A percentile compares a stretch with the other conserved stretches of the same genome.
Conservation (phyloP, 179 eudicot genomes). For the Heliamphora pulchella region DNA sequence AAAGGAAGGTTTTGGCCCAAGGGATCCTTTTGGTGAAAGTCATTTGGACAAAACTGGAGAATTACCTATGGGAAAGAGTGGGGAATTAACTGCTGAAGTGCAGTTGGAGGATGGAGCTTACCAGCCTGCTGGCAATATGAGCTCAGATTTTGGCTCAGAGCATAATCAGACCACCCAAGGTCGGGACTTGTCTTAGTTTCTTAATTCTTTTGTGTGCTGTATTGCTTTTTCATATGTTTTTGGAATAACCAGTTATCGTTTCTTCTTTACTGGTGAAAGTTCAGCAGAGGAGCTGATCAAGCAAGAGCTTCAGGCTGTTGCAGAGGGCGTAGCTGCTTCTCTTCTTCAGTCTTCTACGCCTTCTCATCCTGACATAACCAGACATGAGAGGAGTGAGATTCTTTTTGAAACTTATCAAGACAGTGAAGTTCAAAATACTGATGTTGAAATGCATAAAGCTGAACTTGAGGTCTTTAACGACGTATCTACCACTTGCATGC, state of each 20-base stretch:
- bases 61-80: conserved; percentile 25
- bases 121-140: conserved; percentile 25
- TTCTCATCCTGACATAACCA: conserved; percentile 40
- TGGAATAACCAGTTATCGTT: conserved; percentile 2
- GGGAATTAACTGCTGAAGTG: conserved; percentile 30
- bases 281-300: conserved; percentile 73
- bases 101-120: conserved; percentile 34
- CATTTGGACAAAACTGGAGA: conserved; percentile 39
- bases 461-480: conserved; percentile 47
- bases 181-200: conserved; percentile 15
- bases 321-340: conserved; percentile 96
- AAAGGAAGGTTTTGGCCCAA: conserved; percentile 37
- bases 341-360: conserved; percentile 58
- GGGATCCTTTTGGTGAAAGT: conserved; percentile 37
- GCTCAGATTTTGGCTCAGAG: conserved; percentile 31
- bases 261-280: conserved; percentile 30
- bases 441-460: conserved; percentile 34
- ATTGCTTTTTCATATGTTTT: not conserved
- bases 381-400: conserved; percentile 28
- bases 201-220: not conserved
- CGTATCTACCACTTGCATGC: not conserved
- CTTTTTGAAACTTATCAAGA: conserved; percentile 31
- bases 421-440: conserved; percentile 37
- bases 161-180: conserved; percentile 47
- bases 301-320: conserved; percentile 91